Conservation (phyloP, 441 rosid species). For the Lepidium campestre region DNA sequence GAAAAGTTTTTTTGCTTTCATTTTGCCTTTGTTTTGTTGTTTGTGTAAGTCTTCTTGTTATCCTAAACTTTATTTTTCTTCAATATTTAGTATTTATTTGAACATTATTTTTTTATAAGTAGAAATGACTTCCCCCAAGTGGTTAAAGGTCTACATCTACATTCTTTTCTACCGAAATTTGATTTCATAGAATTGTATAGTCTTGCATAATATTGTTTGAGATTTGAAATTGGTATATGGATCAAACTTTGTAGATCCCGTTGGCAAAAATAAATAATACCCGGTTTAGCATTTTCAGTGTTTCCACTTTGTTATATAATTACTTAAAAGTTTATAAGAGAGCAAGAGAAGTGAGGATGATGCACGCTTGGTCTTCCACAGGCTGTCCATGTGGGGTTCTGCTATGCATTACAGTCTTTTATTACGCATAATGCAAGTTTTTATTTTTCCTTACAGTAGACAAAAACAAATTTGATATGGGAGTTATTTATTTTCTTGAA, state of each 20-base stretch:
- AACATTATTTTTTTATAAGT: background rate
- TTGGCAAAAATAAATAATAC: too few species aligned
- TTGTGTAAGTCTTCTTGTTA: background rate
- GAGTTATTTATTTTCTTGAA: background rate
- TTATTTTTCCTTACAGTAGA: background rate
- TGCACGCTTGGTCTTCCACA: conserved; percentile 27
- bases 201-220: too few species aligned
- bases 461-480: too few species aligned
- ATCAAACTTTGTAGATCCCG: too few species aligned
- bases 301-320: conserved; percentile 1
- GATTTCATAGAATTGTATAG: too few species aligned
- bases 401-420: background rate
- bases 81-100: conserved; percentile 6
- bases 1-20: conserved; percentile 31
- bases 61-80: conserved; percentile 1
- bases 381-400: conserved; percentile 40
- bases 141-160: too few species aligned
- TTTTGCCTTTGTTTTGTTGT: conserved; percentile 16
- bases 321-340: background rate
- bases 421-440: background rate
- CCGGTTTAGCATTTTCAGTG: too few species aligned
- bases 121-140: too few species aligned
- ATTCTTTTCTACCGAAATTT: too few species aligned
- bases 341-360: conserved; percentile 2
- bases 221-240: too few species aligned